Conservation (phyloP, 106 monocot species). For the Allium cepa region DNA sequence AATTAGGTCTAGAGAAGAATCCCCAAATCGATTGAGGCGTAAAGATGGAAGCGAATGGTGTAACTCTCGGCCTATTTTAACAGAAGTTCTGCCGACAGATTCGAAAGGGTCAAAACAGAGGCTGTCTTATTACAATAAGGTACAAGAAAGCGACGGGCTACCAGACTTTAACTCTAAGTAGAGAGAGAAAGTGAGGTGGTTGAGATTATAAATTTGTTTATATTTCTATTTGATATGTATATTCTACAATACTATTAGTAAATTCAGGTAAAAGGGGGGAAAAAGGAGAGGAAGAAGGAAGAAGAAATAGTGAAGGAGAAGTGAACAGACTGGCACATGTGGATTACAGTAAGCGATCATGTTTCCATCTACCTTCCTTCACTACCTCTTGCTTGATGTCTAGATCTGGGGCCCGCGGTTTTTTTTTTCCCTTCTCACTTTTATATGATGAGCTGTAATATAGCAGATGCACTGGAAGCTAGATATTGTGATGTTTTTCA, state of each 20-base stretch:
- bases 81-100: slow-evolving; percentile 4
- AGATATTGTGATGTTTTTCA: no score
- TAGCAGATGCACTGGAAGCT: no score
- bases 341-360: not conserved
- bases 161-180: not conserved
- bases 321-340: not conserved
- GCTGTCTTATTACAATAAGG: not conserved
- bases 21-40: not conserved
- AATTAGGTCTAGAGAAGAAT: not conserved
- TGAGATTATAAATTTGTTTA: not conserved
- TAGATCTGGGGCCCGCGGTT: no score
- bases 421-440: no score
- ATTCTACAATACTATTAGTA: no score
- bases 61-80: not conserved
- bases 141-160: slow-evolving; percentile 2
- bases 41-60: not conserved
- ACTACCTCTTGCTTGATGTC: no score
- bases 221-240: no score
- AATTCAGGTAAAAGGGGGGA: not conserved
- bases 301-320: not conserved
- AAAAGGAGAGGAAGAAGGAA: not conserved
- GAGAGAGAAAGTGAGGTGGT: not conserved
- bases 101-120: not conserved
- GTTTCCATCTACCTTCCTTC: no score
- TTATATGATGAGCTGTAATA: no score